phyloP scores from a whole-genome alignment of 2,329 filamentous ascomycete genomes.

The Teratosphaeria nubilosa region DNA sequence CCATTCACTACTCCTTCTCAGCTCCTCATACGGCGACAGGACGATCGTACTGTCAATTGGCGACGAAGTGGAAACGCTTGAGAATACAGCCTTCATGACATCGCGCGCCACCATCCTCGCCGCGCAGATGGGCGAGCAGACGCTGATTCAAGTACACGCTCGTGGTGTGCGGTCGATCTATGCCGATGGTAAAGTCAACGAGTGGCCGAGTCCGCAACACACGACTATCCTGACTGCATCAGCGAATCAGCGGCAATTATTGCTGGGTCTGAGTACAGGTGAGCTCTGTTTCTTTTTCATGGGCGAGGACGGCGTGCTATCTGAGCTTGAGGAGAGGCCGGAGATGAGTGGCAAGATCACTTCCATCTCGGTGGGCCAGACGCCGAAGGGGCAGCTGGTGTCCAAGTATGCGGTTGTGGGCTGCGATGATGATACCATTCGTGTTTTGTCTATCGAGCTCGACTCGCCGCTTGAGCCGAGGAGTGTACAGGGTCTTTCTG shows the following conservation, averaged over 20 bases:
- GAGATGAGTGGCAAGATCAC: conserved; percentile 94
- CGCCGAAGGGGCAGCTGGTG: conserved; percentile 78
- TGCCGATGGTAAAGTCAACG: conserved; percentile 65
- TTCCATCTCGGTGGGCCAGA: conserved; percentile 83
- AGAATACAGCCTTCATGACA: conserved; percentile 82
- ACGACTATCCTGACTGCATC: conserved; percentile 89
- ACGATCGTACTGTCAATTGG: conserved; percentile 91
- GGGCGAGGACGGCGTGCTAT: conserved; percentile 88
- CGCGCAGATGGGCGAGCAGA: conserved; percentile 87
- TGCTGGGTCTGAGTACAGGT: conserved; percentile 85
- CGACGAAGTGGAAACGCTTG: conserved; percentile 92
- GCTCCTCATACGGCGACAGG: conserved; percentile 27
- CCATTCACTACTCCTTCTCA: conserved; percentile 92
- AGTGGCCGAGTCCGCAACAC: conserved; percentile 90
- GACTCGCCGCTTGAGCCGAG: conserved; percentile 87
- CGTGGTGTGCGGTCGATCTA: conserved; percentile 88
- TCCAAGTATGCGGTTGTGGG: conserved; percentile 93
- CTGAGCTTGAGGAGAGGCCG: conserved; percentile 61
- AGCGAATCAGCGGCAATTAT: conserved; percentile 87
- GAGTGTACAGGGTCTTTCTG: conserved; percentile 86
- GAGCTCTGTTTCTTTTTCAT: conserved; percentile 98
- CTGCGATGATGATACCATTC: conserved; percentile 91
- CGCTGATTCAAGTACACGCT: conserved; percentile 89
- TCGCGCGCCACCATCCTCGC: conserved; percentile 83
- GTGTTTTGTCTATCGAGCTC: conserved; percentile 45